Conservation (phyloP, 2,329 filamentous ascomycete genomes). For the Xylaria arbuscula region DNA sequence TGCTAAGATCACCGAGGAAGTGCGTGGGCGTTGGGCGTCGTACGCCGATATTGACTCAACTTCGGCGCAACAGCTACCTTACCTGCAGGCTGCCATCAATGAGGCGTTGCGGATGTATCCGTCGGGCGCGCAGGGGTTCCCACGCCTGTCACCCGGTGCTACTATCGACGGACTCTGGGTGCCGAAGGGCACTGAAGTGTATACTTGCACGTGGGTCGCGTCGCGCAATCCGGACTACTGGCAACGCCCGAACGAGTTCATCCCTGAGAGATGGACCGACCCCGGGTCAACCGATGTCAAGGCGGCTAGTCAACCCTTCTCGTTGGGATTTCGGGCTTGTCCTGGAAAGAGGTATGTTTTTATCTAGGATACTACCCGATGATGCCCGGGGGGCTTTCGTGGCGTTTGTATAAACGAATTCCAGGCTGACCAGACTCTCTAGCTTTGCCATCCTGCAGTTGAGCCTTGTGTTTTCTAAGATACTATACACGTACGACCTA, state of each 20-base stretch:
- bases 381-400: too few relatives aligned
- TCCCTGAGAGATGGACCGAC: not conserved
- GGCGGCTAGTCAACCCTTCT: not conserved
- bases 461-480: too few relatives aligned
- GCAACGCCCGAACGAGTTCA: not conserved
- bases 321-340: not conserved
- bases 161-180: not conserved
- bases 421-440: too few relatives aligned
- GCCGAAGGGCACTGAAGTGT: not conserved
- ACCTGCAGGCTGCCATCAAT: constrained; percentile 49
- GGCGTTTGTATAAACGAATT: too few relatives aligned
- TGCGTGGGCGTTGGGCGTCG: constrained; percentile 44
- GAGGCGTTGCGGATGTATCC: constrained; percentile 41
- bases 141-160: not conserved
- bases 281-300: not conserved
- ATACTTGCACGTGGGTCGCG: not conserved
- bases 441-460: too few relatives aligned
- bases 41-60: constrained; percentile 47
- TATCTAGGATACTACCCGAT: too few relatives aligned
- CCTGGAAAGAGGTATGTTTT: not conserved
- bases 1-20: constrained; percentile 43
- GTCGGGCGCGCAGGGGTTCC: not conserved
- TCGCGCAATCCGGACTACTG: not conserved
- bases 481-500: too few relatives aligned
- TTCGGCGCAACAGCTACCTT: constrained; percentile 43